Evolutionary conservation across 2,329 filamentous ascomycete genomes (phyloP).

Genomic region (Pseudogymnoascus sp.): DNA sequence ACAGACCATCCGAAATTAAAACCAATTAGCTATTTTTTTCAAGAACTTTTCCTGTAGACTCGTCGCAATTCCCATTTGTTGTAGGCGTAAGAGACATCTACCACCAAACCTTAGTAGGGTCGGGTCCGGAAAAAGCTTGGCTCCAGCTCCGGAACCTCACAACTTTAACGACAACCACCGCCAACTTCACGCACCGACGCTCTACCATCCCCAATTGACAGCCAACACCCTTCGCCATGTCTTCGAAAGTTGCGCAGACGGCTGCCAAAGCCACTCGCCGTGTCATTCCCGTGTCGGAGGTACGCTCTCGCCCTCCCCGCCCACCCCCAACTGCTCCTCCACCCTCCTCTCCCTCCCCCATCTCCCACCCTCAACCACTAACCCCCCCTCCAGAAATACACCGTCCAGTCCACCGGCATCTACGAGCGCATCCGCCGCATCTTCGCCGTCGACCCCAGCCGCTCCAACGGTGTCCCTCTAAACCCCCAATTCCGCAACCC

Average conservation of each 20-base stretch:
- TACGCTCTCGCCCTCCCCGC: constrained; percentile 30
- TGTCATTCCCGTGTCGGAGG: constrained; percentile 50
- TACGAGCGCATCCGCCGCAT: constrained; percentile 76
- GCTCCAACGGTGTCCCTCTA: constrained; percentile 84
- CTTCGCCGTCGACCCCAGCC: constrained; percentile 74
- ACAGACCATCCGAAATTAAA: not conserved
- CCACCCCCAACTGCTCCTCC: constrained; percentile 17
- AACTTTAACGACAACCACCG: not conserved
- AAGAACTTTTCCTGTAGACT: not conserved
- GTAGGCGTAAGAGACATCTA: not conserved
- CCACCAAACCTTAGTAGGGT: not conserved
- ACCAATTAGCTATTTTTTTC: not conserved
- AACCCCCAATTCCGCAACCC: constrained; percentile 91
- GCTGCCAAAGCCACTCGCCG: constrained; percentile 47
- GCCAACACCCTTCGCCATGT: constrained; percentile 34
- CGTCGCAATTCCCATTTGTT: not conserved
- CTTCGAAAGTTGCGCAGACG: constrained; percentile 42
- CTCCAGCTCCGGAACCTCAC: not conserved
- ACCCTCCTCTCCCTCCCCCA: constrained; percentile 15
- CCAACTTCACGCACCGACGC: not conserved
- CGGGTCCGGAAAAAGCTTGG: constrained; percentile 2
- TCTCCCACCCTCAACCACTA: constrained; percentile 18
- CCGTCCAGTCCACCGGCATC: constrained; percentile 78
- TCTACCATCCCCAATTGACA: not conserved
- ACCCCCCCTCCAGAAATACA: constrained; percentile 69